Conservation (phyloP, 2,329 filamentous ascomycete species). For the Trichoderma breve region DNA sequence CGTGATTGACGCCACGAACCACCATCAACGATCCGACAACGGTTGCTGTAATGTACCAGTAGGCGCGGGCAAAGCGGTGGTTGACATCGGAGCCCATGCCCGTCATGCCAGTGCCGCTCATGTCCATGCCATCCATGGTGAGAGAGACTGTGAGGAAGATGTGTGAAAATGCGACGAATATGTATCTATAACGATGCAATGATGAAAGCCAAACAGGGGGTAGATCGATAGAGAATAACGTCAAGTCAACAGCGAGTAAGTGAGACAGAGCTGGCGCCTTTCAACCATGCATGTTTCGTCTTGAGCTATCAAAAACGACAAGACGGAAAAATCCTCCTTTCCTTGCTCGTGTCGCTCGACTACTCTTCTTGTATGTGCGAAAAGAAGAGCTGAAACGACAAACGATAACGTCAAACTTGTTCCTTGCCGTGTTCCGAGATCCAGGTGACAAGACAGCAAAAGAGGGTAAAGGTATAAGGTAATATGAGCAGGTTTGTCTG, state of each 20-base stretch:
- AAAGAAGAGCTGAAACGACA: too few relatives aligned
- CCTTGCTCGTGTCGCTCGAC: neutral
- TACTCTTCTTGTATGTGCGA: neutral
- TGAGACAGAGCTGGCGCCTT: neutral
- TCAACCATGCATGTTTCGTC: neutral
- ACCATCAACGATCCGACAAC: slow-evolving; percentile 43
- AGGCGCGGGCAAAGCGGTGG: slow-evolving; percentile 51
- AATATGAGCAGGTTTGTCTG: slow-evolving; percentile 7
- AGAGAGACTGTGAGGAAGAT: neutral
- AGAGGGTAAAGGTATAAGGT: too few relatives aligned
- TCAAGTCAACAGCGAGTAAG: neutral
- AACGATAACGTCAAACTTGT: too few relatives aligned
- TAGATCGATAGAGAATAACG: too few relatives aligned
- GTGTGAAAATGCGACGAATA: neutral
- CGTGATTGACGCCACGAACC: slow-evolving; percentile 44
- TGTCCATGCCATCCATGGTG: slow-evolving; percentile 22
- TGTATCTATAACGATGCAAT: neutral
- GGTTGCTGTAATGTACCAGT: slow-evolving; percentile 58
- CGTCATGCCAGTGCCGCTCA: slow-evolving; percentile 33
- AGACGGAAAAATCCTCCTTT: neutral
- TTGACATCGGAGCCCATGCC: slow-evolving; percentile 45
- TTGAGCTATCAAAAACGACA: neutral
- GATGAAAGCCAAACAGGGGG: neutral
- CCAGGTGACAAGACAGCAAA: neutral
- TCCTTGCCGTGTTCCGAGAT: slow-evolving; percentile 6